Evolutionary conservation across 441 rosid genomes (phyloP), one percentile per base, ranked within the genome.

Genomic region (Erodium trifolium): DNA sequence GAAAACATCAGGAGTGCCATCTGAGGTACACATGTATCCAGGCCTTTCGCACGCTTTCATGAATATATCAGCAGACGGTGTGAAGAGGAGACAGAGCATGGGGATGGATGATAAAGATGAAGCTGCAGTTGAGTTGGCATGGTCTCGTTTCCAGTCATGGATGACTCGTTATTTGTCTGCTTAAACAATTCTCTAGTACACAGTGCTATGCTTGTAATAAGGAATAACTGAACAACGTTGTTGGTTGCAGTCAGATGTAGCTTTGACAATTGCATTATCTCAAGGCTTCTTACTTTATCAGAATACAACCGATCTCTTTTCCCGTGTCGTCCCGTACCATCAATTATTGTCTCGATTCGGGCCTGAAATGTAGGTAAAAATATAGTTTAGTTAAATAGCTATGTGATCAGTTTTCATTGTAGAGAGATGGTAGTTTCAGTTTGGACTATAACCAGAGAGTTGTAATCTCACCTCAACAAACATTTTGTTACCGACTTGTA

Each of bases 121-220:
- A 67, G 87, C 85, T 2, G 90, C 97, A 1, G 96, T 83, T 31
- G 84, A 85, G 77, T 84, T 89, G 41, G 97, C 97, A 3, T 93
- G 97, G 97, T 86, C 96, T 69, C 96, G 92, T 67, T 93, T 89
- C 76, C 79, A 76, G 53, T 74, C 93, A 5, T 93, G 97, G 99
- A 91, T 93, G 99, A 67, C 82, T n/a, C 83, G 71, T 39, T 83
- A 82, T 86, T 79, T 93, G 63, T 68, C 59, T 53, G 59, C 59
- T 53, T 53, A 16, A 53, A 14, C 59, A 51, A 51, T 51, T 18
- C 59, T 51, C 8, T 14, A 53, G 6, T 3, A 17, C 59, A 6
- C 14, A 53, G 16, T n/a, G 13, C 5, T n/a, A 12, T 53, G 59
- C 18, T 53, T 2, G 51, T 12, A 45, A 45, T 45, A 45, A 45